phyloP scores from a whole-genome alignment of 345 rosid genomes.

The Corchorus capsularis region DNA sequence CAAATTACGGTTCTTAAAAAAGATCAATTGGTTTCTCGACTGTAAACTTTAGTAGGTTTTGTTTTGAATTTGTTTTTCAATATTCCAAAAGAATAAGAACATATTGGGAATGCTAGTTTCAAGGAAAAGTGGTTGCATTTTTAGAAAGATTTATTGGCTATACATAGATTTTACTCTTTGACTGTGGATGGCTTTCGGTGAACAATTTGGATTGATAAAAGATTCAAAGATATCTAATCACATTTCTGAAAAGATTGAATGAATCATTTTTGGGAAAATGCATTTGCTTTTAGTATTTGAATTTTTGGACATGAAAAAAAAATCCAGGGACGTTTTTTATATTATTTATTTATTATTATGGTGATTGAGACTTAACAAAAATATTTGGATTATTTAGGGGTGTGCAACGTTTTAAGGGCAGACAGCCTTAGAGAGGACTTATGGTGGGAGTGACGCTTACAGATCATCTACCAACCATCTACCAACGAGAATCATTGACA shows the following conservation, averaged over 20 bases:
- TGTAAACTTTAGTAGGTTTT: neutral
- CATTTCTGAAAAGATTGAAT: too few relatives aligned
- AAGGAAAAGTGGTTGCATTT: neutral
- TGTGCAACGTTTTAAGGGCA: too few relatives aligned
- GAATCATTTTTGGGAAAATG: neutral
- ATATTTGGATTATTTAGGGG: neutral
- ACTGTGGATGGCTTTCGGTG: neutral
- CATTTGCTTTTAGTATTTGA: neutral
- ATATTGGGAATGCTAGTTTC: neutral
- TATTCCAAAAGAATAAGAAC: neutral
- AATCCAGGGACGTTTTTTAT: too few relatives aligned
- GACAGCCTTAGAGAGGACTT: too few relatives aligned
- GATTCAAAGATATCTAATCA: neutral
- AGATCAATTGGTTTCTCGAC: neutral
- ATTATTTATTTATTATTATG: neutral
- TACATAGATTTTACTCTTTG: neutral
- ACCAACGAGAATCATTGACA: too few relatives aligned
- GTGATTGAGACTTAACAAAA: neutral
- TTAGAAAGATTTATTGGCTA: neutral
- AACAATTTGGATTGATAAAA: neutral
- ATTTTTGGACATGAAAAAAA: neutral
- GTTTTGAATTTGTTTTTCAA: neutral
- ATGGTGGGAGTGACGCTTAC: too few relatives aligned
- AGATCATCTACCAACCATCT: too few relatives aligned
- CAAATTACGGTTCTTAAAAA: conserved; percentile 10